Evolutionary conservation across 1,284 basidiomycete genomes (phyloP).

Genomic region (Trametes pubescens): DNA sequence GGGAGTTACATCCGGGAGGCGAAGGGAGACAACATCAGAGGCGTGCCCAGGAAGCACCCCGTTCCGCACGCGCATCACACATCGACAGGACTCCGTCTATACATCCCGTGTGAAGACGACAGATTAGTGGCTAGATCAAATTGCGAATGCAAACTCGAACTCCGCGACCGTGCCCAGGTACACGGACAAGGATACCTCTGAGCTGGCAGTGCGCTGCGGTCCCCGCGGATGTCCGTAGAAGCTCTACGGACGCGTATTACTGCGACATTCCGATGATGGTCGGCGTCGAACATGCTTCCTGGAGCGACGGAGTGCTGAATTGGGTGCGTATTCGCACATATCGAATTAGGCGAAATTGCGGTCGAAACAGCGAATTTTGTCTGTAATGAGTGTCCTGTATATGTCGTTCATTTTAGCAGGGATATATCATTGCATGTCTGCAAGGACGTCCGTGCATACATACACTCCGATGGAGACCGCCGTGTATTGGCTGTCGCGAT

Average conservation of each 20-base stretch:
- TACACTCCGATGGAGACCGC: no score
- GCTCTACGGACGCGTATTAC: not conserved
- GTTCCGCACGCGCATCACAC: not conserved
- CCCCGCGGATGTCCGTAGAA: not conserved
- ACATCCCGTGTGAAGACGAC: not conserved
- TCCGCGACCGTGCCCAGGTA: not conserved
- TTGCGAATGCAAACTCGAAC: not conserved
- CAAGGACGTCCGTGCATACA: no score
- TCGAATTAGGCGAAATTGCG: no score
- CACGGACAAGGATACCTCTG: not conserved
- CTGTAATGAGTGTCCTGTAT: no score
- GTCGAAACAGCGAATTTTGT: no score
- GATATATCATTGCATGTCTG: no score
- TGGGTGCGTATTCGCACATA: no score
- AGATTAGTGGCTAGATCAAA: not conserved
- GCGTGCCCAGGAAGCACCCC: not conserved
- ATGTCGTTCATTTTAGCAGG: no score
- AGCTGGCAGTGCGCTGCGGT: not conserved
- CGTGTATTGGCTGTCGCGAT: no score
- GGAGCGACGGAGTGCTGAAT: no score
- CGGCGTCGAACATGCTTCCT: no score
- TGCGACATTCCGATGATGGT: not conserved
- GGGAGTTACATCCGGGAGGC: not conserved
- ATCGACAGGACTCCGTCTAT: not conserved
- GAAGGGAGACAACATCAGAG: not conserved